phyloP scores from a whole-genome alignment of 2,329 filamentous ascomycete species.

The Emmonsia crescens region DNA sequence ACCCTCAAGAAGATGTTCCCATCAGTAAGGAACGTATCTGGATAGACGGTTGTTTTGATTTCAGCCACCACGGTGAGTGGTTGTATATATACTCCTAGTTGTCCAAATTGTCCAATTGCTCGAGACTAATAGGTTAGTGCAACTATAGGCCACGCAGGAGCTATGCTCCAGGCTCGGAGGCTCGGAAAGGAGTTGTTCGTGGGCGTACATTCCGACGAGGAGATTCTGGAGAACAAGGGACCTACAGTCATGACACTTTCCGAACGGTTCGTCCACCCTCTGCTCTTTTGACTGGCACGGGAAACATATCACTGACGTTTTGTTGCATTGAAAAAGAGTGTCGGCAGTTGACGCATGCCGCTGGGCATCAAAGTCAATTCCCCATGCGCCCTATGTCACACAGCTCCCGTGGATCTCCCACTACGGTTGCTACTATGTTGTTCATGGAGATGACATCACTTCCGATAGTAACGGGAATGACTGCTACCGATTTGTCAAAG shows the following conservation, averaged over 20 bases:
- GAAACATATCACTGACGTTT: constrained; percentile 6
- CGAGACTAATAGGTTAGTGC: constrained; percentile 9
- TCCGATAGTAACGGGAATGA: constrained; percentile 88
- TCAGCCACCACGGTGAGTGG: constrained; percentile 78
- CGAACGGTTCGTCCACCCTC: constrained; percentile 52
- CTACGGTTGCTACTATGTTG: constrained; percentile 90
- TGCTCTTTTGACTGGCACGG: not conserved
- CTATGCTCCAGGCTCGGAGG: constrained; percentile 90
- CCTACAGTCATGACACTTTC: constrained; percentile 92
- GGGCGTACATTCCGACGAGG: constrained; percentile 90
- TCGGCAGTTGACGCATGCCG: constrained; percentile 89
- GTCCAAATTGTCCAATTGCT: not conserved
- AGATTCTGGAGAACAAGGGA: constrained; percentile 92
- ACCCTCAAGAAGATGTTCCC: constrained; percentile 49
- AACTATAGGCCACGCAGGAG: constrained; percentile 72
- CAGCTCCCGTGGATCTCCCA: constrained; percentile 87
- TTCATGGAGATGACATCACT: constrained; percentile 95
- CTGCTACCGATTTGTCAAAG: constrained; percentile 96
- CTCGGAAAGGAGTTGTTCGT: constrained; percentile 81
- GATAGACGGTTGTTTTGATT: constrained; percentile 99
- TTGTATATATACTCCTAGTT: not conserved
- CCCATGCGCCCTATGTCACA: constrained; percentile 88
- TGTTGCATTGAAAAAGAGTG: constrained; percentile 42
- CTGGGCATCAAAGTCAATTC: constrained; percentile 78
- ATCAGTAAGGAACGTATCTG: constrained; percentile 68